Evolutionary conservation across 2,329 filamentous ascomycete species (phyloP).

Genomic region (Cladosporium colombiae): DNA sequence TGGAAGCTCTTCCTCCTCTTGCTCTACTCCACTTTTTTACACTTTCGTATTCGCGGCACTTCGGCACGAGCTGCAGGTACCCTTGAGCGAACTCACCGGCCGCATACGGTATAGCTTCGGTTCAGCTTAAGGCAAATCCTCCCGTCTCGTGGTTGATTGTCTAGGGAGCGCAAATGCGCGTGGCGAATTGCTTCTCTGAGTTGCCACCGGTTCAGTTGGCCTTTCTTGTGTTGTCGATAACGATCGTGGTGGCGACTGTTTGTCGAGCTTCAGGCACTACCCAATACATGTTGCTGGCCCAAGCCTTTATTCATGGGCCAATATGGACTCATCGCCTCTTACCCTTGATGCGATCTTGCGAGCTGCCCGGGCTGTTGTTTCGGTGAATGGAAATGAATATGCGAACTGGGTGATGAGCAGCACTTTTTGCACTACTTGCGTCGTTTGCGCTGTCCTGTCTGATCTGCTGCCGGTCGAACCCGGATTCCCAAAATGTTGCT

Average conservation of each 20-base stretch:
- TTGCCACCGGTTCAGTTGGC: neutral
- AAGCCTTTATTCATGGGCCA: neutral
- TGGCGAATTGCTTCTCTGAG: no score
- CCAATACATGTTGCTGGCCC: neutral
- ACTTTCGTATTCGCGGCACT: neutral
- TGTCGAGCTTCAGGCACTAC: neutral
- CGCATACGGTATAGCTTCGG: neutral
- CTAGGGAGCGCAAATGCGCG: no score
- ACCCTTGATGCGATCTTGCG: no score
- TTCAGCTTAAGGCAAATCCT: neutral
- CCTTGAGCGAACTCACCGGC: neutral
- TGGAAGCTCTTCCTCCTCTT: neutral
- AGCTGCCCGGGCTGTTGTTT: neutral
- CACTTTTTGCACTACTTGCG: neutral
- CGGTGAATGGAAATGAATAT: neutral
- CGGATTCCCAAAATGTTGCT: neutral
- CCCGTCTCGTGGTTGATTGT: neutral
- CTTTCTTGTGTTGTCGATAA: neutral
- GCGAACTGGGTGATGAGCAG: neutral
- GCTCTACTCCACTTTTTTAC: neutral
- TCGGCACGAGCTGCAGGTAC: conserved; percentile 8
- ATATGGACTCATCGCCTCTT: neutral
- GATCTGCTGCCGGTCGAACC: neutral
- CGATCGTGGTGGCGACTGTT: neutral
- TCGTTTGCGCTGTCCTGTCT: neutral